These are phyloP conservation scores for Boletus sp. DNA, from an alignment of 768 basidiomycete species.

Conservation along the genomic window DNA sequence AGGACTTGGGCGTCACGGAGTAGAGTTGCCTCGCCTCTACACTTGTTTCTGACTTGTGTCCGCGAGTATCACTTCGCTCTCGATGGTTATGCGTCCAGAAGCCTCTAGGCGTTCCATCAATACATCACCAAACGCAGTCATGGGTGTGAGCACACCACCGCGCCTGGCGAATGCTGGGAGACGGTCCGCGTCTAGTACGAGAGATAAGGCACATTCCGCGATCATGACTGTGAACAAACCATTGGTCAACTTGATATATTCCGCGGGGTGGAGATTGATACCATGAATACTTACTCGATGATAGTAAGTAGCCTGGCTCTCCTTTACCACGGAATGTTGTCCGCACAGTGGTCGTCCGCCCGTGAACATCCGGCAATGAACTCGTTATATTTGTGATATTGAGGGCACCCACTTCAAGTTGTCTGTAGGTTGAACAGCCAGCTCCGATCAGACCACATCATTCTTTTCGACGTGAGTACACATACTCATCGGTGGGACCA, in stretches of 20 bases:
- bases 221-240: conserved; percentile 55
- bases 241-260: background rate
- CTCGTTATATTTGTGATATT: conserved; percentile 68
- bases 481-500: conserved; percentile 63
- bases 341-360: conserved; percentile 45
- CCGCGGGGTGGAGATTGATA: background rate
- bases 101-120: conserved; percentile 63
- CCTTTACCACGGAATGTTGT: conserved; percentile 62
- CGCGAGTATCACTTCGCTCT: conserved; percentile 40
- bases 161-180: conserved; percentile 55
- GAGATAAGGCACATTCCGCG: conserved; percentile 71
- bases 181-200: conserved; percentile 53
- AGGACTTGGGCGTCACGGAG: background rate
- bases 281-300: conserved; percentile 5
- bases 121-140: conserved; percentile 76
- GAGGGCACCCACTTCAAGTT: conserved; percentile 57
- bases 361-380: conserved; percentile 44
- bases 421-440: conserved; percentile 32
- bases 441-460: conserved; percentile 1
- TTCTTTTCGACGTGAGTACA: background rate
- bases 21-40: conserved; percentile 1
- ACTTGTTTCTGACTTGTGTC: conserved; percentile 8
- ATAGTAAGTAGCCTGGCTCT: conserved; percentile 65
- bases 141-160: conserved; percentile 83
- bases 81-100: conserved; percentile 55